Evolutionary conservation across 306 rosid species (phyloP).

Genomic region (Parietaria judaica): DNA sequence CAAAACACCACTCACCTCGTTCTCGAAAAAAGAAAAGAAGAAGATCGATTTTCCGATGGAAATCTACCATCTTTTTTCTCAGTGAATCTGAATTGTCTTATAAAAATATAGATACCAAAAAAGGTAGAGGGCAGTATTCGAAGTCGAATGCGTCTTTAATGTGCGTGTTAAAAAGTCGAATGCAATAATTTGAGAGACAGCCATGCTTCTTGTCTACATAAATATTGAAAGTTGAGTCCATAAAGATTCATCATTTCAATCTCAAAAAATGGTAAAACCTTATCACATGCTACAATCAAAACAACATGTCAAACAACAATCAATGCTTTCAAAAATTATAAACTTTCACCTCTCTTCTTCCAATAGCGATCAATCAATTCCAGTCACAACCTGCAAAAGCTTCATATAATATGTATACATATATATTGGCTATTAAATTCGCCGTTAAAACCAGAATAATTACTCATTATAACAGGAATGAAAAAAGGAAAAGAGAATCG

Average conservation of each 20-base stretch:
- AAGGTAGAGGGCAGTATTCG: background rate
- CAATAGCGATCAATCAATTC: slow-evolving; percentile 15
- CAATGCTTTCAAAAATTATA: background rate
- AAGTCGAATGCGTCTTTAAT: background rate
- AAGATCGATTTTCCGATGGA: too few relatives aligned
- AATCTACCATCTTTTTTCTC: too few relatives aligned
- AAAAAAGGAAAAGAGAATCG: slow-evolving; percentile 16
- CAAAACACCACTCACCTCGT: background rate
- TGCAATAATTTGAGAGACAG: background rate
- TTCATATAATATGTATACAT: too few relatives aligned
- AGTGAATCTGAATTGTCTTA: background rate
- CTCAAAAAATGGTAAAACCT: background rate
- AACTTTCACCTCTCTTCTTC: slow-evolving; percentile 5
- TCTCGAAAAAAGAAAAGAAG: too few relatives aligned
- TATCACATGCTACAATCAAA: background rate
- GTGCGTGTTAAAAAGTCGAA: background rate
- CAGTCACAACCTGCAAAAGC: slow-evolving; percentile 1
- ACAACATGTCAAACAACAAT: background rate
- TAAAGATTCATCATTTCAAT: background rate
- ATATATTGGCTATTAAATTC: too few relatives aligned
- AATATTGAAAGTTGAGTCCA: background rate
- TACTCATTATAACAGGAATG: slow-evolving; percentile 3
- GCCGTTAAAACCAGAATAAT: slow-evolving; percentile 22
- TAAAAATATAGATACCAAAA: background rate
- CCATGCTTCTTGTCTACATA: background rate